Evolutionary conservation across 108 stramenopile genomes (phyloP).

Genomic region (Conticribra guillardii): DNA sequence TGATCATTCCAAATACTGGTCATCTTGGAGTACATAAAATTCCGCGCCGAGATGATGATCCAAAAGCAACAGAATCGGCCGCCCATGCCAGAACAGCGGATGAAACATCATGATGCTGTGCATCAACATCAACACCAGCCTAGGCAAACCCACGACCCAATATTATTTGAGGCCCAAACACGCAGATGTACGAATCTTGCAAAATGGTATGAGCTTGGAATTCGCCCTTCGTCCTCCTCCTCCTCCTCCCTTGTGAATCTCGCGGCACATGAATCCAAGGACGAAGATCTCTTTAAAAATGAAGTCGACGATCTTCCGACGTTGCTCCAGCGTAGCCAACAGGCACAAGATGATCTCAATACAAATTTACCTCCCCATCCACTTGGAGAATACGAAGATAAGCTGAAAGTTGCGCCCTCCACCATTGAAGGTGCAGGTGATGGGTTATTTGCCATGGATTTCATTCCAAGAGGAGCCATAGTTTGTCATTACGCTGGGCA

Average conservation of each 20-base stretch:
- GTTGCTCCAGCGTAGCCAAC: slow-evolving; percentile 33
- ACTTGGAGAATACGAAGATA: slow-evolving; percentile 21
- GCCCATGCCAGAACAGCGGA: no score
- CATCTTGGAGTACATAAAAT: no score
- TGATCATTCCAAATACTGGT: no score
- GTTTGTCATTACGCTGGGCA: slow-evolving; percentile 43
- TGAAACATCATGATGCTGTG: no score
- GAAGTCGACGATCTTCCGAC: slow-evolving; percentile 26
- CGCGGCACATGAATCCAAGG: slow-evolving; percentile 30
- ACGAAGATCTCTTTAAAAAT: slow-evolving; percentile 30
- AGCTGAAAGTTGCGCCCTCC: slow-evolving; percentile 29
- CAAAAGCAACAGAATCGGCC: no score
- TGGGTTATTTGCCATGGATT: slow-evolving; percentile 27
- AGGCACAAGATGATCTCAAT: slow-evolving; percentile 48
- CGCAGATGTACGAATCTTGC: slow-evolving; percentile 30
- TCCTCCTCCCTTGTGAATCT: slow-evolving; percentile 22
- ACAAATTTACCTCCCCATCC: slow-evolving; percentile 46
- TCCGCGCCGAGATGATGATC: no score
- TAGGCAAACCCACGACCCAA: no score
- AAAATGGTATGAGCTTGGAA: slow-evolving; percentile 45
- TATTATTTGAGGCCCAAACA: slow-evolving; percentile 32
- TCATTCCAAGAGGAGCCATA: slow-evolving; percentile 28
- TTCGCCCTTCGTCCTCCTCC: slow-evolving; percentile 33
- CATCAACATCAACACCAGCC: no score
- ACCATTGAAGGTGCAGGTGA: slow-evolving; percentile 44